Base-by-base conservation (phyloP, 192 early-diverging fungal species). In the Pilaira anomala region DNA sequence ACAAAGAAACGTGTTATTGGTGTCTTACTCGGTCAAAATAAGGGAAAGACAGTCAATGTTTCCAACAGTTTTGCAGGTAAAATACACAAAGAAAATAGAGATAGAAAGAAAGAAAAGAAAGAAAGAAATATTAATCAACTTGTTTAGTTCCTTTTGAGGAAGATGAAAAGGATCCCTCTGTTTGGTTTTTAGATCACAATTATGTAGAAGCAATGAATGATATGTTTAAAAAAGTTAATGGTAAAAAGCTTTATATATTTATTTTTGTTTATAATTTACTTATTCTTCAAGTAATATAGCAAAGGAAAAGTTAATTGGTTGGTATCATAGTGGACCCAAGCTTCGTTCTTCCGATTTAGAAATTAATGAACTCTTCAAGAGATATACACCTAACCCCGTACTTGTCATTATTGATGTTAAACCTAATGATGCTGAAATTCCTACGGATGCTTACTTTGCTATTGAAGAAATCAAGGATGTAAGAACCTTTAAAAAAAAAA, bases 151-250 rank as follows among this genome's bases (percentile, higher is more conserved):
- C 97, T 18, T 99, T 99, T 72, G 97, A 99, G 79, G 97, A 99
- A 76, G 97, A 99, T 65, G 96, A 98, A 65, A 98, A 95, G 77
- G 95, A 97, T 78, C 94, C 93, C 12, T 86, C 86, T 4, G 94
- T 98, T 5, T 99, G 97, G 97, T 99, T 95, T 78, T 81, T 99
- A 61, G 97, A 99, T 78, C 96, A 99, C 83, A 95, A 97, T 79
- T 99, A 97, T 74, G 92, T 95, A 30, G 97, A 99, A 69, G 91
- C 93, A 4, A 99, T 99, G 97, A 94, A 95, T 62, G 96, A 98
- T 60, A 99, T 99, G 97, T 99, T 97, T 77, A 96, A 94, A 76
- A 99, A 99, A 83, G 94, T 99, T 24, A 99, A 97, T 78, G 96
- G 93, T 87, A 85, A 75, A 78, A 45, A 39, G 1, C n/a, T 41